Evolutionary conservation across 2,329 filamentous ascomycete species (phyloP), one percentile per base, ranked within the genome.

Genomic region (Xylaria arbuscula): DNA sequence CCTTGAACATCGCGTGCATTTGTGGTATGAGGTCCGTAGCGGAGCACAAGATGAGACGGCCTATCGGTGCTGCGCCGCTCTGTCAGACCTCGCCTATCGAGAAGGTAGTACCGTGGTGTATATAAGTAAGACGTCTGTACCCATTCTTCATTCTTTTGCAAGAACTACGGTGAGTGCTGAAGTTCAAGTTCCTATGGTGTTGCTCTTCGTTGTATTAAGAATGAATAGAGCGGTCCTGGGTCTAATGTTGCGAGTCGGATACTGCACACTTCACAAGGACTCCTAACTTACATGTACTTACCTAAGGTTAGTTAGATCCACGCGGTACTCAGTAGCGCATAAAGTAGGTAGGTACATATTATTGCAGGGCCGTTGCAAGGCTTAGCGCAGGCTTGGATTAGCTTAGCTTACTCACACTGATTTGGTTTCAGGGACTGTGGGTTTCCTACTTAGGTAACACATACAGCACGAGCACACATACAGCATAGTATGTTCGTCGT

Each of bases 351-450:
- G 13, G n/a, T n/a, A 42, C 40, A 15, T 17, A 45, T 45, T 50
- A 56, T 56, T 55, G 9, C 19, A 50, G 40, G 40, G 48, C 34
- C 56, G 51, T 45, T 42, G 61, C 66, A 68, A 51, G 62, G 66
- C 66, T 68, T 68, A 65, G 57, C 38, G 51, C 53, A 45, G 22
- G 61, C 61, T 61, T 65, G 28, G n/a, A n/a, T n/a, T n/a, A 34
- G 63, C 40, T 55, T 36, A 19, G 10, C 22, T 19, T 40, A 36
- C 10, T 17, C 19, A 5, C 13, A 15, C 38, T 42, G 6, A 17
- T 5, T 13, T 17, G 17, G 17, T 17, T 42, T 17, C 40, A 42
- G 17, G 40, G 15, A 5, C 36, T 40, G 36, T 40, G 40, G 24
- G 51, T 48, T 56, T 48, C 40, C 34, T 5, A 5, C 2, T 28